phyloP scores from a whole-genome alignment of 495 filamentous ascomycete genomes.

The Evernia prunastri region DNA sequence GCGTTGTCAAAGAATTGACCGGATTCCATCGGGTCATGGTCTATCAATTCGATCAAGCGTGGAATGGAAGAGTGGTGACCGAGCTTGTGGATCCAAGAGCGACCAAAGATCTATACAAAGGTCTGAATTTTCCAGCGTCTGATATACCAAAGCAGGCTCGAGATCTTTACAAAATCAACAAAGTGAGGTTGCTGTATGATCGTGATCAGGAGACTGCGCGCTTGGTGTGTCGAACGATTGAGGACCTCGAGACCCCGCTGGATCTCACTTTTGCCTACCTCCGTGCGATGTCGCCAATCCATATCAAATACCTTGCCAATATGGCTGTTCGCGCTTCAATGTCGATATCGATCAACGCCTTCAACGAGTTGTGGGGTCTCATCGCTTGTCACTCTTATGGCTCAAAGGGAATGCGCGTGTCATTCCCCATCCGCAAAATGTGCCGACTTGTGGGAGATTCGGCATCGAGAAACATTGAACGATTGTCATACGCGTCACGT shows the following conservation, averaged over 20 bases:
- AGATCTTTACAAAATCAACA: slow-evolving; percentile 75
- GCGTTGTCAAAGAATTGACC: slow-evolving; percentile 79
- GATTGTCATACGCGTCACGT: slow-evolving; percentile 78
- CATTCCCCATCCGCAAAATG: slow-evolving; percentile 89
- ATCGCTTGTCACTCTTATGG: slow-evolving; percentile 86
- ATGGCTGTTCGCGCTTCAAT: slow-evolving; percentile 89
- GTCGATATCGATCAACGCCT: slow-evolving; percentile 88
- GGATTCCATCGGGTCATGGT: slow-evolving; percentile 93
- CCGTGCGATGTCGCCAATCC: slow-evolving; percentile 85
- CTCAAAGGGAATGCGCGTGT: slow-evolving; percentile 72
- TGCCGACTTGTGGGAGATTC: slow-evolving; percentile 86
- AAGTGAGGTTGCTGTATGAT: slow-evolving; percentile 71
- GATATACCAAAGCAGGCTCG: slow-evolving; percentile 86
- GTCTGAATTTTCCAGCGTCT: slow-evolving; percentile 82
- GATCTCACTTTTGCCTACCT: slow-evolving; percentile 84
- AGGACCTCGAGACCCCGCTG: slow-evolving; percentile 71
- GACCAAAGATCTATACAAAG: slow-evolving; percentile 85
- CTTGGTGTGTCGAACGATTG: slow-evolving; percentile 68
- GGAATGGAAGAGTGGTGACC: slow-evolving; percentile 81
- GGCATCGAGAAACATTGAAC: slow-evolving; percentile 81
- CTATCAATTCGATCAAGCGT: slow-evolving; percentile 81
- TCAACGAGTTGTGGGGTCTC: slow-evolving; percentile 81
- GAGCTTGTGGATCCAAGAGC: slow-evolving; percentile 74
- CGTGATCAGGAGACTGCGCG: slow-evolving; percentile 65
- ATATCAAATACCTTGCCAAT: slow-evolving; percentile 82